Percentiles rank a stretch among this genome's conserved stretches.
Conservation (phyloP, 495 filamentous ascomycete genomes). For the Symbiotaphrina buchneri region DNA sequence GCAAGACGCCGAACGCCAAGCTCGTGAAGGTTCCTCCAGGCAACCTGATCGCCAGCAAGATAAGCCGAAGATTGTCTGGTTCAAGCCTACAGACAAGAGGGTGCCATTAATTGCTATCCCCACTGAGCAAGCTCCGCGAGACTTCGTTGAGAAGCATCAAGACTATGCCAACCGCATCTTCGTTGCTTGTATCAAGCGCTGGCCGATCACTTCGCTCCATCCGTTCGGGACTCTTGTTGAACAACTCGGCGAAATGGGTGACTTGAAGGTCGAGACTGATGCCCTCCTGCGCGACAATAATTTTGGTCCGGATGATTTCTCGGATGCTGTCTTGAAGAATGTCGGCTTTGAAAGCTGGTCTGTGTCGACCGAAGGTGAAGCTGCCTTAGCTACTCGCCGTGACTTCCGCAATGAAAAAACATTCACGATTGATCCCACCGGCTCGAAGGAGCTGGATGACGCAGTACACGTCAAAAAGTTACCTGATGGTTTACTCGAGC, state of each 20-base stretch:
- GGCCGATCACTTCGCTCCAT: constrained; percentile 98
- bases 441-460: constrained; percentile 67
- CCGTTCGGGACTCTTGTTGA: constrained; percentile 96
- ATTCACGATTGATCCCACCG: constrained; percentile 78
- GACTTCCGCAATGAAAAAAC: constrained; percentile 81
- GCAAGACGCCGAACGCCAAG: constrained; percentile 86
- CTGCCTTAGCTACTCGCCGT: constrained; percentile 48
- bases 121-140: constrained; percentile 88
- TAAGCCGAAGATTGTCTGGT: constrained; percentile 99
- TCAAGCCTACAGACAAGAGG: constrained; percentile 98
- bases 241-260: constrained; percentile 91
- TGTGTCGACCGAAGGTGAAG: constrained; percentile 58
- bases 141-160: constrained; percentile 97
- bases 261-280: constrained; percentile 91
- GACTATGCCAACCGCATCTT: constrained; percentile 95
- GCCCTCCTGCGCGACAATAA: constrained; percentile 95
- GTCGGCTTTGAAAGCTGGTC: constrained; percentile 86
- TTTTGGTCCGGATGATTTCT: constrained; percentile 93
- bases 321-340: constrained; percentile 82
- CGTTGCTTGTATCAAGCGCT: constrained; percentile 95
- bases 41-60: constrained; percentile 76
- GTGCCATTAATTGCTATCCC: constrained; percentile 95
- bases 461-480: constrained; percentile 77
- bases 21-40: constrained; percentile 58
- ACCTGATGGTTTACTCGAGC: constrained; percentile 66